Conservation (phyloP, 495 filamentous ascomycete genomes). For the Aspergillus nanangensis region DNA sequence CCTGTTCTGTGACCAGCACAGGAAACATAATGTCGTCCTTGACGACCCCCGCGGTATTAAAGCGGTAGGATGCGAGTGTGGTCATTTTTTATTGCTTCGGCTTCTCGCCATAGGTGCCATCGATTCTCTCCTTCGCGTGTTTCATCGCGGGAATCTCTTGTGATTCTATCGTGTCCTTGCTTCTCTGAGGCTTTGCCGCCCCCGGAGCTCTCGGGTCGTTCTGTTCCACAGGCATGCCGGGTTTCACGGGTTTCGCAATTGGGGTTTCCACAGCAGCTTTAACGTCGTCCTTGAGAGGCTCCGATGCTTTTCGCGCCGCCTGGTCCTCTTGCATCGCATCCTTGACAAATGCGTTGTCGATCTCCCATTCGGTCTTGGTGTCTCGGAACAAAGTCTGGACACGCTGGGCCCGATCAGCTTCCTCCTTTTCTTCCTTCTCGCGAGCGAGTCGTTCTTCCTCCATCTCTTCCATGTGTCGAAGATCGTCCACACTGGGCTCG, state of each 20-base stretch:
- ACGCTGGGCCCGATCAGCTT: conserved; percentile 43
- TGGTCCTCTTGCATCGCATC: conserved; percentile 57
- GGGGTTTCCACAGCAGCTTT: background rate
- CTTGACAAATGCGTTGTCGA: conserved; percentile 72
- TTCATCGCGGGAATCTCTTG: conserved; percentile 5
- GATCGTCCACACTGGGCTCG: conserved; percentile 95
- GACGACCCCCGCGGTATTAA: background rate
- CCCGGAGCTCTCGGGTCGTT: background rate
- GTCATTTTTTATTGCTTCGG: background rate
- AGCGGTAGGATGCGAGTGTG: background rate
- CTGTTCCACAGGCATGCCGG: background rate
- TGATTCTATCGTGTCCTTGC: background rate
- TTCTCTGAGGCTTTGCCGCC: conserved; percentile 7
- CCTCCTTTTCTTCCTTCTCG: conserved; percentile 70
- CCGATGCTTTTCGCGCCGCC: conserved; percentile 11
- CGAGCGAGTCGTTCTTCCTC: conserved; percentile 69
- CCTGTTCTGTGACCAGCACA: conserved; percentile 19
- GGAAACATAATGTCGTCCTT: background rate
- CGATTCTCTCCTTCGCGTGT: conserved; percentile 1
- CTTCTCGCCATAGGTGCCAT: background rate
- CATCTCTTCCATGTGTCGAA: conserved; percentile 98
- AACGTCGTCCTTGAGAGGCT: conserved; percentile 1
- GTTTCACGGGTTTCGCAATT: background rate
- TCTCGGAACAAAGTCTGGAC: conserved; percentile 53
- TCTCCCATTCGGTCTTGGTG: conserved; percentile 69